Evolutionary conservation across 768 basidiomycete genomes (phyloP).

Genomic region (Galerina sulciceps): DNA sequence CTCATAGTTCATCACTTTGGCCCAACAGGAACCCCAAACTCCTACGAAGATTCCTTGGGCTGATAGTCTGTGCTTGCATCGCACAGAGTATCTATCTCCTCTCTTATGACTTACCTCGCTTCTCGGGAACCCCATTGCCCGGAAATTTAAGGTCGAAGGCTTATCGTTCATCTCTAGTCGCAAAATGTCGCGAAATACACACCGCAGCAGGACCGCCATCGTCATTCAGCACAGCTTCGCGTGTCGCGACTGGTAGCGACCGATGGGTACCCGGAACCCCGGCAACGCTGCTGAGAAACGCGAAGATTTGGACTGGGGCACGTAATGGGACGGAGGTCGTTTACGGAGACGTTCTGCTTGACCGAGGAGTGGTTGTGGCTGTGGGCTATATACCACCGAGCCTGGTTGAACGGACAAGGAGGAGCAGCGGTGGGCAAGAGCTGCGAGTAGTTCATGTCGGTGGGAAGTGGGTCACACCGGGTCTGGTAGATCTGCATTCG

Average conservation of each 20-base stretch:
- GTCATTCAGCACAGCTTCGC: slow-evolving; percentile 17
- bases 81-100: slow-evolving; percentile 6
- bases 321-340: slow-evolving; percentile 59
- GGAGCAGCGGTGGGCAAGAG: slow-evolving; percentile 6
- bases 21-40: not conserved
- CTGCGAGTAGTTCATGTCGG: slow-evolving; percentile 53
- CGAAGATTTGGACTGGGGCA: slow-evolving; percentile 78
- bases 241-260: slow-evolving; percentile 43
- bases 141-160: not conserved
- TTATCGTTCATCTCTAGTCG: slow-evolving; percentile 7
- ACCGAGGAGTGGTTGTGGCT: slow-evolving; percentile 63
- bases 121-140: not conserved
- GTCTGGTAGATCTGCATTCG: slow-evolving; percentile 53
- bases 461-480: slow-evolving; percentile 63
- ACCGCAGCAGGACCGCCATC: slow-evolving; percentile 29
- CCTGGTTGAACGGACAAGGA: slow-evolving; percentile 18
- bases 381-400: slow-evolving; percentile 47
- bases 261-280: slow-evolving; percentile 57
- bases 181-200: slow-evolving; percentile 22
- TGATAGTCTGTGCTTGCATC: slow-evolving; percentile 5
- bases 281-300: slow-evolving; percentile 65
- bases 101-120: not conserved
- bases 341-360: slow-evolving; percentile 63
- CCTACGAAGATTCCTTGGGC: slow-evolving; percentile 2
- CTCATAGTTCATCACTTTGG: not conserved